Evolutionary conservation across 2,329 filamentous ascomycete genomes (phyloP), one percentile per base, ranked within the genome.

Genomic region (Pseudogymnoascus sp.): DNA sequence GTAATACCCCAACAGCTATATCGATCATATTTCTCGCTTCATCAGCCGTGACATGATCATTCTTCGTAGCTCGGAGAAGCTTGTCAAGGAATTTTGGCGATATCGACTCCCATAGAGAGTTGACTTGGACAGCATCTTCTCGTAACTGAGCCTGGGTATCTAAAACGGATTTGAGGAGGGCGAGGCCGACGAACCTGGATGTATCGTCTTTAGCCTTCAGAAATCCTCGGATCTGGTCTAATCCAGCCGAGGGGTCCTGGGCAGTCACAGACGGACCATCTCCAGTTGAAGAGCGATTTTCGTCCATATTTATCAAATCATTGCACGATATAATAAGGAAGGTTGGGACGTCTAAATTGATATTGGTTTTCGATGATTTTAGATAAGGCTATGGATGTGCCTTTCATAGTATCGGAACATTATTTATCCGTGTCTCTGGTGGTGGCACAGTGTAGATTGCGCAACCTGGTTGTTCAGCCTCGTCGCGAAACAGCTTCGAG

Each of bases 101-200:
- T 21, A 90, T 78, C 34, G 80, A 79, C 36, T 78, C 74, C 87
- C 87, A 90, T 44, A 88, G 74, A 12, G 71, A 72, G n/a, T 73
- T 69, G 4, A 88, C 69, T 6, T 70, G 71, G 1, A 73, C 73
- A 8, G 78, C 75, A 72, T 86, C 78, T 61, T 79, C 73, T 50
- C 78, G 78, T 21, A 86, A 73, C n/a, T 78, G 73, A 21, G 78
- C 74, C 5, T 82, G 81, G 70, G 84, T 85, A 72, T 89, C 86
- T 34, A 90, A 78, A 11, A 87, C 75, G n/a, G 84, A 83, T 69
- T 86, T 88, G 60, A 89, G 78, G 21, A 89, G 78, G 1, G 86
- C 84, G 21, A 90, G 77, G 6, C 86, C 87, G 40, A 89, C 86
- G 67, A 90, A 89, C 69, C 84, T 81, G 18, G 85, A 84, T 0